Percentiles rank a stretch among this genome's conserved stretches.
Evolutionary conservation across 176 grass and related monocot species (phyloP).

Genomic region (Avena insularis): DNA sequence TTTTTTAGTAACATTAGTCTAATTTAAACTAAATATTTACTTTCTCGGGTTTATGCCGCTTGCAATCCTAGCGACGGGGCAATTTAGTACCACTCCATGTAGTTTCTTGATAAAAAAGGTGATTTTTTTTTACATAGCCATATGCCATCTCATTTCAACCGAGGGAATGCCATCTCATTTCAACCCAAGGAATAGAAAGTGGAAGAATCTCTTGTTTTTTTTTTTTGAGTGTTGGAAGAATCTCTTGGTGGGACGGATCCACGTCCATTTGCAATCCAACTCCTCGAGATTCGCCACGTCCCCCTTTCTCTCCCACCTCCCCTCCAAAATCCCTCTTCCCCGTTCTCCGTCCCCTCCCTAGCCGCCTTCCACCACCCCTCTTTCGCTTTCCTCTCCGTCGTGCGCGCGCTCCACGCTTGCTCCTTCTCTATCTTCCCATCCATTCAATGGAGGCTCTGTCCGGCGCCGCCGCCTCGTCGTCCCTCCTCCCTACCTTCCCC

Average conservation of each 20-base stretch:
- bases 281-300: not conserved
- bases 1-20: too few species aligned
- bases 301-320: not conserved
- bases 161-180: too few species aligned
- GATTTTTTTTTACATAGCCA: too few species aligned
- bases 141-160: too few species aligned
- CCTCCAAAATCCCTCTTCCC: constrained; percentile 37
- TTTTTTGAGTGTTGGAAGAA: not conserved
- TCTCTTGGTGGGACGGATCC: not conserved
- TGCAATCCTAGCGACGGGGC: too few species aligned
- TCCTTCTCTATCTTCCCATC: not conserved
- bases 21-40: too few species aligned
- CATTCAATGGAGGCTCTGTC: constrained; percentile 54
- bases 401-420: not conserved
- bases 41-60: too few species aligned
- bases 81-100: too few species aligned
- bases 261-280: constrained; percentile 38
- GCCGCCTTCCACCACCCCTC: constrained; percentile 50
- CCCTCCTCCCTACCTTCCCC: constrained; percentile 32
- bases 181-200: too few species aligned
- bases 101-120: too few species aligned
- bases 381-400: constrained; percentile 9
- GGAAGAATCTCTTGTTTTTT: too few species aligned
- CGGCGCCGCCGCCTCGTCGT: constrained; percentile 23
- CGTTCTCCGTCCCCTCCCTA: not conserved